Conservation (phyloP, 2,329 filamentous ascomycete species). For the Penicillium verrucosum region DNA sequence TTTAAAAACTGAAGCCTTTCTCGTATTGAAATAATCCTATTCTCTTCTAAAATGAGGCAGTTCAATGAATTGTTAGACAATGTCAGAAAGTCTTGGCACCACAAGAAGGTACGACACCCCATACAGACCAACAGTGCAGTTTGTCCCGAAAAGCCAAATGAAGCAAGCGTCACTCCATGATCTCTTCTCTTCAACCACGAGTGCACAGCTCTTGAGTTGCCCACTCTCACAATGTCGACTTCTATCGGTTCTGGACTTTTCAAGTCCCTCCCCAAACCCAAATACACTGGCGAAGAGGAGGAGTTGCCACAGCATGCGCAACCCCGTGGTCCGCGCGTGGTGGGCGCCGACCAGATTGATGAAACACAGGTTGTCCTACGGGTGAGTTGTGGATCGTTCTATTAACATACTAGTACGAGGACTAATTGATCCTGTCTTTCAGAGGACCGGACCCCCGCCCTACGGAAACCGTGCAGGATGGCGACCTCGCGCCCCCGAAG, state of each 20-base stretch:
- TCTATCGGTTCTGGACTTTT: slow-evolving; percentile 70
- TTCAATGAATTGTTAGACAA: neutral
- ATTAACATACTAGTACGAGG: slow-evolving; percentile 7
- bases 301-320: slow-evolving; percentile 68
- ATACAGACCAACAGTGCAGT: slow-evolving; percentile 15
- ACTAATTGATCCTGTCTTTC: slow-evolving; percentile 14
- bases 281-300: slow-evolving; percentile 86
- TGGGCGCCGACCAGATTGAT: slow-evolving; percentile 75
- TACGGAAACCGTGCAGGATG: slow-evolving; percentile 87
- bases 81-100: slow-evolving; percentile 9
- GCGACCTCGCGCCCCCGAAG: slow-evolving; percentile 82
- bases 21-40: neutral
- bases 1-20: neutral
- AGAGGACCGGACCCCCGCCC: slow-evolving; percentile 77
- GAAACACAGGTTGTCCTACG: slow-evolving; percentile 81
- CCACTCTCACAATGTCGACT: slow-evolving; percentile 51
- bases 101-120: neutral
- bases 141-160: slow-evolving; percentile 19
- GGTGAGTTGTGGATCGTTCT: slow-evolving; percentile 43
- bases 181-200: slow-evolving; percentile 17
- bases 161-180: slow-evolving; percentile 16
- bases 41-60: neutral
- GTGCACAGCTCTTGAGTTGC: slow-evolving; percentile 17
- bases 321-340: slow-evolving; percentile 75
- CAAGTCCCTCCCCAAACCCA: slow-evolving; percentile 79